Evolutionary conservation across 768 basidiomycete species (phyloP), one percentile per base, ranked within the genome.

Genomic region (Termitomyces titanicus): DNA sequence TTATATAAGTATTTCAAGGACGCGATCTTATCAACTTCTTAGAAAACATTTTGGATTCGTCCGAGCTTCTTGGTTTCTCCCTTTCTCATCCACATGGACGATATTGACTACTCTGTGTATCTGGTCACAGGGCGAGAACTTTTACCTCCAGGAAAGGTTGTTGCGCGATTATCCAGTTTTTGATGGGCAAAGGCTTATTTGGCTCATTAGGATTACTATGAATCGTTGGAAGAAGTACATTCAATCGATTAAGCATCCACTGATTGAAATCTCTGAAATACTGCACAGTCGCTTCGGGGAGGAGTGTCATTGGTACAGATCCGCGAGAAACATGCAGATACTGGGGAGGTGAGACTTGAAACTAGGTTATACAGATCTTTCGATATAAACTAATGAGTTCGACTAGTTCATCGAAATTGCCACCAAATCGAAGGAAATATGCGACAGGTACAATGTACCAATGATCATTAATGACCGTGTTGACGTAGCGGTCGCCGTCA

Each of bases 231-330:
- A 78, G 82, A 89, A 72, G 91, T 89, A 63, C 35, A 15, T 20
- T 18, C n/a, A n/a, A n/a, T n/a, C n/a, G 11, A 39, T 53, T 56
- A 20, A 51, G 42, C 61, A 20, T 56, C 31, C 11, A 53, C 25
- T 33, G 49, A 18, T 24, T 38, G 27, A 17, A 27, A 18, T 33
- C 37, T 31, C 43, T 48, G 37, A 50, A 35, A 25, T n/a, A n/a
- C 20, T 59, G 29, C 58, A 22, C 57, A 94, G 92, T 79, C 93
- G 2, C 74, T 96, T 15, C 74, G 83, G 65, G 94, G 94, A 10
- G 94, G 94, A 2, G 93, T 96, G 1, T 94, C 92, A 1, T 65
- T 95, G 45, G 92, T 97, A 5, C 95, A 97, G 70, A 77, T 96
- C 17, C 80, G 94, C 35, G 95, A 98, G 70, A 98, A 98, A 69